A percentile compares a stretch with the other conserved stretches of the same genome.
Conservation (phyloP, 208 protist genomes). For the Tetramitus jugosus region DNA sequence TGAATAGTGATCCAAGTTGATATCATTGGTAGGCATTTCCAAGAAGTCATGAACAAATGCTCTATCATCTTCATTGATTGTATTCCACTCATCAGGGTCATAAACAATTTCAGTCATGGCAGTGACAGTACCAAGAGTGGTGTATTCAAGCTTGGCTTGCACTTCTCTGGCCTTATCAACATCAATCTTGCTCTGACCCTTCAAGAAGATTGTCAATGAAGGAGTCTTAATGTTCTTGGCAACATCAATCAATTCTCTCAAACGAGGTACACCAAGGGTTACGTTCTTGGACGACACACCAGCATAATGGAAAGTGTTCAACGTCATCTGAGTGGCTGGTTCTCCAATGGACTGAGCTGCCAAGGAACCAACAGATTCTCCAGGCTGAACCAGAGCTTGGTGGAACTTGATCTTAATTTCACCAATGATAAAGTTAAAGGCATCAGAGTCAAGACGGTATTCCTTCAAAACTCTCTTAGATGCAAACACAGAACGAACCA, state of each 20-base stretch:
- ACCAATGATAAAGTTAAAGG: conserved; percentile 93
- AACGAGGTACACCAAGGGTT: conserved; percentile 97
- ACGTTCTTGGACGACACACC: conserved; percentile 99
- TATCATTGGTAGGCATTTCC: conserved; percentile 41
- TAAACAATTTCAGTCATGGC: conserved; percentile 88
- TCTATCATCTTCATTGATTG: conserved; percentile 84
- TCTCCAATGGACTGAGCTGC: conserved; percentile 98
- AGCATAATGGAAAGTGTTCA: conserved; percentile 99
- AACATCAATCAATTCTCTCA: conserved; percentile 98
- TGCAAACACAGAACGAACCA: conserved; percentile 79
- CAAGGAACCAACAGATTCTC: conserved; percentile 96
- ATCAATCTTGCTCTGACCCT: conserved; percentile 47
- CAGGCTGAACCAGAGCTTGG: conserved; percentile 79
- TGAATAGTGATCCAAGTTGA: conserved; percentile 28
- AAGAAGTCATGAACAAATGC: conserved; percentile 62
- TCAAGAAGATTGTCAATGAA: conserved; percentile 82
- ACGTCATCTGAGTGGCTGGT: conserved; percentile 99
- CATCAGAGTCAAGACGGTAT: conserved; percentile 79
- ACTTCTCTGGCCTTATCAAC: conserved; percentile 62
- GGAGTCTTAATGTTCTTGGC: conserved; percentile 89
- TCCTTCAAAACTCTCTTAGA: conserved; percentile 82
- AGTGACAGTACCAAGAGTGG: conserved; percentile 78
- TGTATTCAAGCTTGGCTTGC: conserved; percentile 83
- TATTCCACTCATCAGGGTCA: conserved; percentile 82
- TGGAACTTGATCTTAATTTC: conserved; percentile 88